A percentile compares a stretch with the other conserved stretches of the same genome.
Evolutionary conservation across 768 basidiomycete genomes (phyloP).

Genomic region (Lactifluus subvellereus): DNA sequence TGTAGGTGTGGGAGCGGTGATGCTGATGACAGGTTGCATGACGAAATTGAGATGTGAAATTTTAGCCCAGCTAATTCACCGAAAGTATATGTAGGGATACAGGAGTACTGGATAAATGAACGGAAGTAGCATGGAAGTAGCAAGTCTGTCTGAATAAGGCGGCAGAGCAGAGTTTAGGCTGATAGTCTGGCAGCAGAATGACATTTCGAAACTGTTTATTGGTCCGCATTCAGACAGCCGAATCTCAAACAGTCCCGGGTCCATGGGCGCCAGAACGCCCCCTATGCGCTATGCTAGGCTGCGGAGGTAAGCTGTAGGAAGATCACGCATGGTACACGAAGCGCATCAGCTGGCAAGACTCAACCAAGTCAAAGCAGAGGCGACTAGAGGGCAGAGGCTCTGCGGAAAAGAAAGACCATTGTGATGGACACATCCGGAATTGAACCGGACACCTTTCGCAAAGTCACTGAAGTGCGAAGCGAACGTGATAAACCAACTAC

Average conservation of each 20-base stretch:
- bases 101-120: no score
- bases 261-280: neutral
- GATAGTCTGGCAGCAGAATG: neutral
- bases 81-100: neutral
- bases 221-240: no score
- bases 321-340: neutral
- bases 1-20: constrained; percentile 11
- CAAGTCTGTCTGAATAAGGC: neutral
- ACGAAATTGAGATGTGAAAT: neutral
- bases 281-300: no score
- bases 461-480: neutral
- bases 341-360: neutral
- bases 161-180: neutral
- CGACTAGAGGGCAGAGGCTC: neutral
- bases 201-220: neutral
- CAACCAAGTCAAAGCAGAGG: neutral
- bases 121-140: neutral
- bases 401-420: neutral
- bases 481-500: constrained; percentile 10
- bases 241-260: neutral
- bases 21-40: constrained; percentile 10
- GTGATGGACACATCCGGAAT: constrained; percentile 8
- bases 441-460: constrained; percentile 10
- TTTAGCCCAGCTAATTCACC: constrained; percentile 12
- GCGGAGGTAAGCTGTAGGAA: no score